Base-by-base conservation (phyloP, 139 green algal species). In the Parachlorella kessleri region DNA sequence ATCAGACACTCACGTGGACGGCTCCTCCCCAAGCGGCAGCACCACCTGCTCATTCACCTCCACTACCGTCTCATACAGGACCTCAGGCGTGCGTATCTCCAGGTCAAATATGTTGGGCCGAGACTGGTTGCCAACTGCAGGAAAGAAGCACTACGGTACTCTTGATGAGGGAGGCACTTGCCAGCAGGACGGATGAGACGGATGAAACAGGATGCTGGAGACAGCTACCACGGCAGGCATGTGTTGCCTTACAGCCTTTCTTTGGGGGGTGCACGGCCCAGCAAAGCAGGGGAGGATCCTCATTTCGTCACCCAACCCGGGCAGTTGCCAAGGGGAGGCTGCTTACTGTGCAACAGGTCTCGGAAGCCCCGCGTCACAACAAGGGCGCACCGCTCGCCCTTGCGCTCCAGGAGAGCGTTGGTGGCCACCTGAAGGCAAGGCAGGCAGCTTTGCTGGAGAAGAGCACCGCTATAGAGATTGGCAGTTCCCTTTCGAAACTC, bases 301-400 rank as follows among this genome's bases (percentile, higher is more conserved):
- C 6, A 4, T 32, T 6, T 30, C 59, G 14, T 18, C 48, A 66
- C 30, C 48, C 9, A 2, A 1, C 75, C 0, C 67, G 87, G 85
- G 85, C 98, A 95, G 85, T 98, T 98, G 72, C 91, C 96, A 59
- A 99, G n/a, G n/a, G n/a, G n/a, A n/a, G n/a, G n/a, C n/a, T n/a
- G n/a, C n/a, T n/a, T n/a, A n/a, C n/a, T 99, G 81, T 95, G 87
- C 81, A 99, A 86, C 83, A 99, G 87, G 86, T 99, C 96, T 2
- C 75, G 70, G 80, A 99, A 98, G 6, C 96, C 96, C 4, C 81
- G 70, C 2, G 91, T 98, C 14, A 96, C 91, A 24, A 96, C 83
- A 72, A 98, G 84, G 2, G 92, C 91, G 21, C 71, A 89, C 23
- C 90, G 86, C 87, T 97, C 94, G 6, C 91, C 93, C 84, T 95